Conservation (phyloP, 495 filamentous ascomycete species). For the Talaromyces thailandensis region DNA sequence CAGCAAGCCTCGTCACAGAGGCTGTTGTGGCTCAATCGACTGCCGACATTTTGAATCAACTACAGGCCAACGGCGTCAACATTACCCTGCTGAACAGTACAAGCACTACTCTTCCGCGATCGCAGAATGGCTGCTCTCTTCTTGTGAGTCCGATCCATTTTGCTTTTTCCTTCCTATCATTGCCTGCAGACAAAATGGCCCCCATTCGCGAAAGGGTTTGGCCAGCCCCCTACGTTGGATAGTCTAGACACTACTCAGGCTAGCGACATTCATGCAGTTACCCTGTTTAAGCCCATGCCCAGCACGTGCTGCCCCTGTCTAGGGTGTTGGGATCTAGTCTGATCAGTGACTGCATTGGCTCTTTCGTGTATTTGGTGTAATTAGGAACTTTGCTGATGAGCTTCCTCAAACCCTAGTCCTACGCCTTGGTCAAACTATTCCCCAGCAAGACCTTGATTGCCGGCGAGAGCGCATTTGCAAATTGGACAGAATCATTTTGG, state of each 20-base stretch:
- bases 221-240: neutral
- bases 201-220: neutral
- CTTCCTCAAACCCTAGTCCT: neutral
- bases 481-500: slow-evolving; percentile 27
- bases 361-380: neutral
- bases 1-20: neutral
- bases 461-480: neutral
- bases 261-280: neutral
- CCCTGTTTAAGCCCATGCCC: neutral
- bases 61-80: slow-evolving; percentile 1
- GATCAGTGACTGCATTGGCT: neutral
- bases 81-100: neutral
- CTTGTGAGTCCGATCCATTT: neutral
- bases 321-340: neutral
- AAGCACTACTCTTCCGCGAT: neutral
- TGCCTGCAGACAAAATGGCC: neutral
- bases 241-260: neutral
- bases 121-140: neutral
- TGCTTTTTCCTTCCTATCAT: neutral
- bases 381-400: neutral
- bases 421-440: neutral
- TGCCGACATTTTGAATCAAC: neutral
- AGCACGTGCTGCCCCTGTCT: neutral
- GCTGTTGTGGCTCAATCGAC: neutral
- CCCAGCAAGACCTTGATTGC: neutral